Base-by-base conservation (phyloP, 129 eudicot genomes). In the Escallonia herrerae region DNA sequence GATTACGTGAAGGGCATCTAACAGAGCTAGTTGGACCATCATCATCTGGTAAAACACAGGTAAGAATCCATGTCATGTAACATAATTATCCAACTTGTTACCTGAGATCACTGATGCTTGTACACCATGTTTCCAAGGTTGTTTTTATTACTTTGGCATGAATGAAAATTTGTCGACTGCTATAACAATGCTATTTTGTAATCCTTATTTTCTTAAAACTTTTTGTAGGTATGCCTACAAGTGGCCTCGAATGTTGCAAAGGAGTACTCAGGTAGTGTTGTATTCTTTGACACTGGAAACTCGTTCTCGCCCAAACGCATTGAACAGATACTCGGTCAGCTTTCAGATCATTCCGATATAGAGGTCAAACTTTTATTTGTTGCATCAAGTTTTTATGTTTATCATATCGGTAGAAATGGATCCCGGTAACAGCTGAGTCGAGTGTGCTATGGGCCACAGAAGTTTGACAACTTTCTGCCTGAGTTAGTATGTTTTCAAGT, bases 1-100 rank as follows among this genome's bases (percentile, higher is more conserved):
- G 94, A 53, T 73, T 91, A 40, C 72, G 79, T 39, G 76, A 58
- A 68, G 96, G 97, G 40, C 78, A 82, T 71, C 77, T 91, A 46
- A 83, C 78, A 58, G 96, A 91, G 75, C 69, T 91, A 58, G 96
- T 91, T 72, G 96, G 97, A 48, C 81, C 90, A 43, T 87, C 97
- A 58, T 87, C 90, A 46, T 87, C 96, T 65, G 86, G 97, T 56
- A 91, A 87, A 79, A 87, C 97, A 50, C 96, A 91, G 78, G 97
- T 87, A 73, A 61, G 84, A 65, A 48, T 65, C 33, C 14, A 47
- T 42, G 65, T 7, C 8, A 47, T 3, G 15, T 53, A 6, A 7
- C 2, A 15, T 4, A 15, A 10, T 6, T 38, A 45, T 45, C 49
- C 49, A 45, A 45, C 33, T 22, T 22, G 49, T 45, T 45, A 45